Conservation (phyloP, 2,329 filamentous ascomycete species). For the Microcyclospora tardicrescens region DNA sequence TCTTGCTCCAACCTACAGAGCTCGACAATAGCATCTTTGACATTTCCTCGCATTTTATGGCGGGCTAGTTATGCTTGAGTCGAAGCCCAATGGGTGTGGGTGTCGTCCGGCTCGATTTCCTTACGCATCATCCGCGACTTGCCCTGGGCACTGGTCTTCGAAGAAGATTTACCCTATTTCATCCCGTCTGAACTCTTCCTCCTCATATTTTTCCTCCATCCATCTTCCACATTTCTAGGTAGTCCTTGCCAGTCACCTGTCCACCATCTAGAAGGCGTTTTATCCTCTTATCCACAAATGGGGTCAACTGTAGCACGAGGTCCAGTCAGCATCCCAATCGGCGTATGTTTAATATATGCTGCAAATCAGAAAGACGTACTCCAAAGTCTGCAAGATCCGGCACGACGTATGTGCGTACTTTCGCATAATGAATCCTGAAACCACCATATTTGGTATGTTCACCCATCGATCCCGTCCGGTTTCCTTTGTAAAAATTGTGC, state of each 20-base stretch:
- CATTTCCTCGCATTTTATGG: too few species aligned
- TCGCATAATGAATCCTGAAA: constrained; percentile 71
- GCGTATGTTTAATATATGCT: background rate
- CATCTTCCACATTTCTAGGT: constrained; percentile 22
- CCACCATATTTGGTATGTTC: constrained; percentile 69
- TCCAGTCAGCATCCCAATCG: background rate
- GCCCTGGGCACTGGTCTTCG: too few species aligned
- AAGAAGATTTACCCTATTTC: too few species aligned
- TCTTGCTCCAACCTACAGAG: too few species aligned
- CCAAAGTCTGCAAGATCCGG: constrained; percentile 60
- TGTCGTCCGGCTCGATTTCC: too few species aligned
- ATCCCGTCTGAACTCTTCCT: background rate
- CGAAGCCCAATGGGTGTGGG: too few species aligned
- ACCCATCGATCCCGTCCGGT: constrained; percentile 76
- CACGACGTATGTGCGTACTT: constrained; percentile 82
- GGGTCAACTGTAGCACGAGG: constrained; percentile 50
- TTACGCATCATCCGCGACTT: too few species aligned
- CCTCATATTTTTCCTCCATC: constrained; percentile 20
- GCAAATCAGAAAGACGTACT: constrained; percentile 33
- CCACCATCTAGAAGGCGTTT: constrained; percentile 42
- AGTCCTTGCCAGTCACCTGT: constrained; percentile 20
- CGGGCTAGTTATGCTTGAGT: too few species aligned
- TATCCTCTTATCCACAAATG: constrained; percentile 58
- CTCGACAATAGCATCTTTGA: too few species aligned
- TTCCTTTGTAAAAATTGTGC: constrained; percentile 96